Base-by-base conservation (phyloP, 352 stramenopile species). In the Pythium insidiosum region DNA sequence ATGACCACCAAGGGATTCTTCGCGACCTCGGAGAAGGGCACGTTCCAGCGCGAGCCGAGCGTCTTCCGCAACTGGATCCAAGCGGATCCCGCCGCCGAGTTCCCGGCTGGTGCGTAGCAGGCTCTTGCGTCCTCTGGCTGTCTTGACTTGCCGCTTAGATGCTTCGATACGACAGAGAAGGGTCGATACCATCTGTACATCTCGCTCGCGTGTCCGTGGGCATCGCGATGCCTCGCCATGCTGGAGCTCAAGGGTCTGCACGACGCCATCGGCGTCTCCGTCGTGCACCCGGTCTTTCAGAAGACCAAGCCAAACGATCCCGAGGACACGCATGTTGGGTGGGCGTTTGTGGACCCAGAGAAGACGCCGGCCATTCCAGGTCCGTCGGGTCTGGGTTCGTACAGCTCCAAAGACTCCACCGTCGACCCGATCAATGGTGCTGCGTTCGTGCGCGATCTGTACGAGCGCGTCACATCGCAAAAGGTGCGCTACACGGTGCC, bases 161-260 rank as follows among this genome's bases (percentile, higher is more conserved):
- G n/a, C n/a, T n/a, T n/a, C n/a, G n/a, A n/a, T n/a, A n/a, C 15
- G 9, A 33, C 28, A 33, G 64, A 84, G 51, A 63, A 56, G 30
- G 38, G 53, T 34, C 74, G 78, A 25, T 90, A 99, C 70, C 94
- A 98, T 66, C 66, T 99, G 21, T 98, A 98, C 73, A 85, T 98
- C 25, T 96, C 90, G 43, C 74, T 94, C 22, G 95, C 95, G 25
- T 99, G 95, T 70, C 96, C 96, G 23, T 92, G 75, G 75, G 77
- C 80, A 0, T 69, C 74, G 44, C 74, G 77, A 41, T 88, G 71
- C 40, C 53, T 97, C 12, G 80, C 92, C 23, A 84, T 93, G 36
- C 63, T 95, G 37, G 68, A 88, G 11, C 55, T 98, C 29, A 99
- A 98, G 65, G 94, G 93, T 1, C 66, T 99, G 22, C 72, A 99